Base-by-base conservation (phyloP, 1,139 yeast species). In the Ogataea hybrid region DNA sequence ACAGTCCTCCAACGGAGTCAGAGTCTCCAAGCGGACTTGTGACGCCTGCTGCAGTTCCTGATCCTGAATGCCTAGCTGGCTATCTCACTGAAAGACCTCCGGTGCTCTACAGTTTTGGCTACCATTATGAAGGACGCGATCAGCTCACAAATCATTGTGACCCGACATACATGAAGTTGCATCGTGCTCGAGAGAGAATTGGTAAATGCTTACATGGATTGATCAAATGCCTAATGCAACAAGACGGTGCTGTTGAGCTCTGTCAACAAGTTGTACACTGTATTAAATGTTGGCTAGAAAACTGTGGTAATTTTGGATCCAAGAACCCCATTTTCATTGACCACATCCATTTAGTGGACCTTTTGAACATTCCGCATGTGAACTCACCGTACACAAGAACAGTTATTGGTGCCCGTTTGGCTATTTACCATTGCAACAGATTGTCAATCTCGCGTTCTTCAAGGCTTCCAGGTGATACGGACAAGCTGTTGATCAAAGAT, bases 321-420 rank as follows among this genome's bases (percentile, higher is more conserved):
- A 53, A 50, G 32, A 52, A 54, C 40, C 62, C 60, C 9, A 34
- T 52, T 4, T 55, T 47, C 32, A 49, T 52, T 22, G 61, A 58
- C 29, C 56, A 57, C 40, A 41, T 53, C 11, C 61, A 50, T 67
- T 64, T 57, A 64, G 65, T 16, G 65, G 69, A 52, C 57, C 65
- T 42, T 25, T 76, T 74, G 43, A 67, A 65, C 15, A 63, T 77
- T 22, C 71, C 72, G 34, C 63, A 72, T 32, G 59, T 81, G 15
- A 69, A 79, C 15, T 83, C 84, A 48, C 92, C 95, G 2, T 84
- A 71, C 51, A 89, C 97, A 0, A 77, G 97, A 59, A 73, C 87
- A 4, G 77, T 88, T 2, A 61, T 89, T 32, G 95, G 88, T 1
- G 77, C 88, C 0, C 73, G 96, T 48, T 70, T 88, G n/a, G 84